Conservation (phyloP, 306 rosid genomes). For the Arachis stenosperma region DNA sequence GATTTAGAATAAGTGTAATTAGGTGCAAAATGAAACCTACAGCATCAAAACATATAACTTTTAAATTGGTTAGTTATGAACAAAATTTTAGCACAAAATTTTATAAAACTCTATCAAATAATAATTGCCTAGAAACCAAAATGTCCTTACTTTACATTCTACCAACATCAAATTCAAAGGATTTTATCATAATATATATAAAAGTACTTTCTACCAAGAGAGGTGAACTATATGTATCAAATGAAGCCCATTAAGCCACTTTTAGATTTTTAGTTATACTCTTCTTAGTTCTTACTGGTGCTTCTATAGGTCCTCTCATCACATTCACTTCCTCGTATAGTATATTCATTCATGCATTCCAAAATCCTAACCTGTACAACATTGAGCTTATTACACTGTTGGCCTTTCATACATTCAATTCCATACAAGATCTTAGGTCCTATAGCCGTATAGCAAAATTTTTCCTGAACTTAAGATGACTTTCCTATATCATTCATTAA, state of each 20-base stretch:
- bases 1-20: slow-evolving; percentile 1
- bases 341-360: background rate
- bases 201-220: background rate
- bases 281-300: background rate
- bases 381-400: background rate
- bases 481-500: background rate
- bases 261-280: background rate
- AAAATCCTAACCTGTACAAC: background rate
- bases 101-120: no score
- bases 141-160: slow-evolving; percentile 2
- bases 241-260: background rate
- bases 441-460: background rate
- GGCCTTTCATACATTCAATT: no score
- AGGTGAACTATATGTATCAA: background rate
- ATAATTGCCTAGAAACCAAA: background rate
- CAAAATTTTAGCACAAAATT: no score
- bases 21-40: background rate
- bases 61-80: background rate
- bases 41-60: background rate
- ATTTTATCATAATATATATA: background rate
- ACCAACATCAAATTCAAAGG: slow-evolving; percentile 8
- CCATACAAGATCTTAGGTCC: background rate
- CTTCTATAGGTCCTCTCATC: background rate
- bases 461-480: background rate
- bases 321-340: background rate